Percentiles rank a stretch among this genome's conserved stretches.
Conservation (phyloP, 345 rosid genomes). For the Eucalyptus sp. region DNA sequence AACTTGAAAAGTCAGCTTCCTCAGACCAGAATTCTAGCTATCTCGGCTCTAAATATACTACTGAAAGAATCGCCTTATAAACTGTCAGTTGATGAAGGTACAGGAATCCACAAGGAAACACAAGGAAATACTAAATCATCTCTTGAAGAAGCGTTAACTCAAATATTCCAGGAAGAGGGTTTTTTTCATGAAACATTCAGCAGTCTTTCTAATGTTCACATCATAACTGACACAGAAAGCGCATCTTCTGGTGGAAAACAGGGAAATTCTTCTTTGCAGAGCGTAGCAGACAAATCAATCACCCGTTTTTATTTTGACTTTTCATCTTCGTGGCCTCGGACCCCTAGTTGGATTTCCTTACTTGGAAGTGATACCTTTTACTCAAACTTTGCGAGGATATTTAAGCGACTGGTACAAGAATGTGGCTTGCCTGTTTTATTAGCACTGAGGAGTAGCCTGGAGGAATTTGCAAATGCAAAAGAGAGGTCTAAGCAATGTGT, state of each 20-base stretch:
- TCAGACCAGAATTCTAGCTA: conserved; percentile 96
- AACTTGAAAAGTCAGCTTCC: conserved; percentile 97
- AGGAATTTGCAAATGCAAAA: conserved; percentile 77
- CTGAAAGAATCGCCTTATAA: conserved; percentile 94
- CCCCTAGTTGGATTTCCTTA: conserved; percentile 96
- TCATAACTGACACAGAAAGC: conserved; percentile 62
- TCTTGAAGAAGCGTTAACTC: conserved; percentile 70
- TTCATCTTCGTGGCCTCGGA: conserved; percentile 97
- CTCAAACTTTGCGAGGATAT: conserved; percentile 87
- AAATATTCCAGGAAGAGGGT: conserved; percentile 83
- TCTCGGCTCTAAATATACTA: conserved; percentile 84
- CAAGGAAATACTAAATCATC: conserved; percentile 44
- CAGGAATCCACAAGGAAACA: conserved; percentile 5
- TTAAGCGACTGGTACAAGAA: conserved; percentile 89
- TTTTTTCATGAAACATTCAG: conserved; percentile 80
- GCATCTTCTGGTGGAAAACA: conserved; percentile 73
- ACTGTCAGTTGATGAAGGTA: conserved; percentile 35
- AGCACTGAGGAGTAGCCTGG: conserved; percentile 59
- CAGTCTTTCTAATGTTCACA: conserved; percentile 93
- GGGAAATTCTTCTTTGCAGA: conserved; percentile 79
- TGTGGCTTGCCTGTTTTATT: conserved; percentile 78
- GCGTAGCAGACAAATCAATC: conserved; percentile 85
- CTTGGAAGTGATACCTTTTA: conserved; percentile 86
- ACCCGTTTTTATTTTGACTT: conserved; percentile 94
- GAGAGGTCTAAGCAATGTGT: conserved; percentile 98